Base-by-base conservation (phyloP, 345 rosid species). In the Melaleuca quinquenervia region DNA sequence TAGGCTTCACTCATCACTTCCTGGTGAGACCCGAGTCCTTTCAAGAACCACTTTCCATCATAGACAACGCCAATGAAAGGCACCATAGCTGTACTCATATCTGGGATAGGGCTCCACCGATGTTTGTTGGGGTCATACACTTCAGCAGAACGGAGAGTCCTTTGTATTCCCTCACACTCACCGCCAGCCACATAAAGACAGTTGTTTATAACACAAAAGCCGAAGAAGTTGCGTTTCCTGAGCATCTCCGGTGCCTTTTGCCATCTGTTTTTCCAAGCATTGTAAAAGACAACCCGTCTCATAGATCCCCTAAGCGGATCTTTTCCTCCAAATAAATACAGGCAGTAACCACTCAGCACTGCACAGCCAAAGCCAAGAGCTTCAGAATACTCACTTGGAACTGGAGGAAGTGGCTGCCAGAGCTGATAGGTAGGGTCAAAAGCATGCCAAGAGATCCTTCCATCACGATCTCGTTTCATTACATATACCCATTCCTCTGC, bases 1-100 rank as follows among this genome's bases (percentile, higher is more conserved):
- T 95, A 96, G 85, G 95, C 97, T 91, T 95, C 99, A 87, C 95
- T 96, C 96, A 95, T 93, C 87, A 96, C 98, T 88, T 93, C 95
- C 21, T 93, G 98, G 85, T 91, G 98, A 78, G 96, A 91, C 8
- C 98, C 99, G 56, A 95, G 93, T 50, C 99, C 99, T 89, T 95
- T 97, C 45, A 97, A 93, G 90, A 95, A 95, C 99, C 99, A 97
- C 87, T 93, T 97, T 13, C 95, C 96, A 26, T 94, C 95, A 52
- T 93, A 95, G 60, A 97, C 94, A 50, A 97, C 98, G 62, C 99
- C 98, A 52, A 96, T 96, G 84, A 95, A 94, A 83, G 99, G 98
- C 86, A 96, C 97, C 99, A 97, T 97, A 60, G 99, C 98, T 1
- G 99, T 97, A 87, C 97, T 96, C 99, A 97, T 96, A 90, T 97